phyloP scores from a whole-genome alignment of 352 stramenopile genomes.

The Chrysophaeum taylorii region DNA sequence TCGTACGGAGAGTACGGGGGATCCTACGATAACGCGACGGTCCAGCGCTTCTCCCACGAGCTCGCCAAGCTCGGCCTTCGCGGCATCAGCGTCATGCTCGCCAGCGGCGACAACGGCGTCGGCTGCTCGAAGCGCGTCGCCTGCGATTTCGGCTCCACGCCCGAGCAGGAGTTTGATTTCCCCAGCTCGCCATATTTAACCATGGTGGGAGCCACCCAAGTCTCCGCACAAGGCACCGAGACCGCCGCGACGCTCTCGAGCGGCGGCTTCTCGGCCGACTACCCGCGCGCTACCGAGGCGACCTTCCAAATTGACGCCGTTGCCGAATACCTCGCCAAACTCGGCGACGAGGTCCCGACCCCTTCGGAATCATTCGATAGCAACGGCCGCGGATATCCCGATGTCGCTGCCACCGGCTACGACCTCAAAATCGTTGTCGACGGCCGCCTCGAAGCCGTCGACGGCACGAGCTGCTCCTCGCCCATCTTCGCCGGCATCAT shows the following conservation, averaged over 20 bases:
- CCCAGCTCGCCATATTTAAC: conserved; percentile 82
- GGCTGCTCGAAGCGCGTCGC: conserved; percentile 1
- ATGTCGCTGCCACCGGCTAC: conserved; percentile 63
- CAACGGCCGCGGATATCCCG: conserved; percentile 67
- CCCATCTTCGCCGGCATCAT: conserved; percentile 70
- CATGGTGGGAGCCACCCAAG: conserved; percentile 69
- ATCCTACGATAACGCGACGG: conserved; percentile 37
- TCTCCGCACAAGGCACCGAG: conserved; percentile 20
- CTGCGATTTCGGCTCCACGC: conserved; percentile 28
- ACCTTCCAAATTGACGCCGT: too few species aligned
- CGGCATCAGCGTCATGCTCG: conserved; percentile 71
- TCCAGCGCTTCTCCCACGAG: conserved; percentile 57
- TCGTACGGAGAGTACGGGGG: conserved; percentile 66
- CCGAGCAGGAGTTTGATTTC: too few species aligned
- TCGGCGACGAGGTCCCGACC: too few species aligned
- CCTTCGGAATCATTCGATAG: conserved; percentile 69
- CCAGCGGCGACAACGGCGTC: conserved; percentile 70
- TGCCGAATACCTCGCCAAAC: conserved; percentile 55
- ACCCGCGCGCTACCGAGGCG: conserved; percentile 34
- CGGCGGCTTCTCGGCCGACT: conserved; percentile 69
- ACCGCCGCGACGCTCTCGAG: conserved; percentile 30
- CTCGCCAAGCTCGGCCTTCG: conserved; percentile 74
- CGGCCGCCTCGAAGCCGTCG: conserved; percentile 4
- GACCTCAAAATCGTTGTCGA: conserved; percentile 25
- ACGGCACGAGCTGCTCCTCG: conserved; percentile 64